Percentiles rank a stretch among this genome's conserved stretches.
Conservation (phyloP, 2,329 filamentous ascomycete species). For the Rosellinia necatrix region DNA sequence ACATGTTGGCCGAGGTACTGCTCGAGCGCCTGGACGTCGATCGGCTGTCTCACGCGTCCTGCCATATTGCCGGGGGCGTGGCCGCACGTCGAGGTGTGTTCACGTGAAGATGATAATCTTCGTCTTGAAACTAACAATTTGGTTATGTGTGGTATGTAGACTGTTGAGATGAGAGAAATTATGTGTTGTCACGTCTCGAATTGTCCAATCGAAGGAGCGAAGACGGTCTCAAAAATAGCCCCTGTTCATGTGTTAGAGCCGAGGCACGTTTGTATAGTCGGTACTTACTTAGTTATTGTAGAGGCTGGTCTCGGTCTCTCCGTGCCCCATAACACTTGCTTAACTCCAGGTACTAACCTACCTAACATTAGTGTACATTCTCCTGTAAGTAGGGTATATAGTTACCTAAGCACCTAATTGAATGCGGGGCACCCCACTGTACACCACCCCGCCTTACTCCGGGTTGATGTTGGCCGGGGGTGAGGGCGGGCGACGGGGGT, state of each 20-base stretch:
- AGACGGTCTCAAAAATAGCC: neutral
- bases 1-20: slow-evolving; percentile 77
- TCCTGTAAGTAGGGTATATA: too few species aligned
- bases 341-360: too few species aligned
- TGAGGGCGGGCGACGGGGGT: too few species aligned
- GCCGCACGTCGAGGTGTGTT: slow-evolving; percentile 61
- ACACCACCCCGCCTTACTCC: too few species aligned
- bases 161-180: neutral
- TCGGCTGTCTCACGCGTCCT: slow-evolving; percentile 85
- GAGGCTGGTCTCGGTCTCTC: neutral
- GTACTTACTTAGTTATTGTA: too few species aligned
- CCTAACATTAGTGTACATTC: too few species aligned
- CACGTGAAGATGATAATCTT: neutral
- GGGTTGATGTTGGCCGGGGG: too few species aligned
- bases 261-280: slow-evolving; percentile 22
- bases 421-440: neutral
- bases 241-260: slow-evolving; percentile 10
- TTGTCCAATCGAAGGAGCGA: neutral
- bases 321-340: neutral
- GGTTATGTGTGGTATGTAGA: neutral
- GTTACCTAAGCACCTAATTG: too few species aligned
- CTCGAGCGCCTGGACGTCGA: slow-evolving; percentile 80
- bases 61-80: slow-evolving; percentile 70
- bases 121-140: neutral
- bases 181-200: neutral